phyloP scores from a whole-genome alignment of 257 asterid species.

The Galeopsis tetrahit region DNA sequence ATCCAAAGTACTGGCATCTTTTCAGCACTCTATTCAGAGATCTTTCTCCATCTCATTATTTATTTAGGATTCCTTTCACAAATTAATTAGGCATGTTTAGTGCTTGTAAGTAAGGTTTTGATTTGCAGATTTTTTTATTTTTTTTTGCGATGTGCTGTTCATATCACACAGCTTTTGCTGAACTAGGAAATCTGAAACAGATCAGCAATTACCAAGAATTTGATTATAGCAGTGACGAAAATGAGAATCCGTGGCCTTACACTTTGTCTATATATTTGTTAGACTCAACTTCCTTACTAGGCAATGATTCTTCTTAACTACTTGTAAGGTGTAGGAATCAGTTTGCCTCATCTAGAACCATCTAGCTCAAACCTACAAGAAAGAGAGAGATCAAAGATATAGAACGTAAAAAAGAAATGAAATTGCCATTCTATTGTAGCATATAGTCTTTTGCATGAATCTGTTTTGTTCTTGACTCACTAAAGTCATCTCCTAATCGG shows the following conservation, averaged over 20 bases:
- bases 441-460: not conserved
- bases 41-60: not conserved
- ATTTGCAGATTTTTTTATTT: not conserved
- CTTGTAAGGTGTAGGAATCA: not conserved
- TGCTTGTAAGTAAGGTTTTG: constrained; percentile 1
- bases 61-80: not conserved
- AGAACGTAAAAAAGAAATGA: not conserved
- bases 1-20: not conserved
- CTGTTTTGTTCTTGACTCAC: constrained; percentile 2
- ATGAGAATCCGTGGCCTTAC: constrained; percentile 2
- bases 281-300: constrained; percentile 12
- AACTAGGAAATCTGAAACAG: not conserved
- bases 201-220: not conserved
- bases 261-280: not conserved
- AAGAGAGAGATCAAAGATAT: not conserved
- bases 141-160: not conserved
- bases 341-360: constrained; percentile 1
- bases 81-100: not conserved
- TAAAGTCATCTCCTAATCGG: constrained; percentile 1
- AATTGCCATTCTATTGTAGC: not conserved
- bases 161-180: not conserved
- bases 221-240: not conserved
- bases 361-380: not conserved
- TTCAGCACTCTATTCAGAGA: not conserved
- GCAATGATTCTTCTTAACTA: not conserved